phyloP scores from a whole-genome alignment of 495 filamentous ascomycete species.

The Aspergillus mulundensis region DNA sequence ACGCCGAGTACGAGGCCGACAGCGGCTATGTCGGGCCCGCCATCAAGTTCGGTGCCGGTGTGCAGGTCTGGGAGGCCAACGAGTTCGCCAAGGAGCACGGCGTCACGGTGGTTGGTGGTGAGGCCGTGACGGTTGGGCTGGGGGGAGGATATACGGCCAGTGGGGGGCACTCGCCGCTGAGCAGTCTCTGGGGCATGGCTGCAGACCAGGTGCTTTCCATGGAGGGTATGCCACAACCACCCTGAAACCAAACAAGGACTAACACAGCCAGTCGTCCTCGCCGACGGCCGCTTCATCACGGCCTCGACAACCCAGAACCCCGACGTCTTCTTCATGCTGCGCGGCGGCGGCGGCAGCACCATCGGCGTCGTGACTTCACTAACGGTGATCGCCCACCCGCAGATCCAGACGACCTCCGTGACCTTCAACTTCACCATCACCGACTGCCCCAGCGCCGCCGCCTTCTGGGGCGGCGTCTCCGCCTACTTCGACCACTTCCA shows the following conservation, averaged over 20 bases:
- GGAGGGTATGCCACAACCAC: constrained; percentile 20
- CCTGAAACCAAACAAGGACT: not conserved
- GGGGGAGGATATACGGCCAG: constrained; percentile 41
- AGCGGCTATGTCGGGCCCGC: constrained; percentile 45
- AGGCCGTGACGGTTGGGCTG: constrained; percentile 36
- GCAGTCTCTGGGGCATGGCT: constrained; percentile 25
- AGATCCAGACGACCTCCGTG: constrained; percentile 37
- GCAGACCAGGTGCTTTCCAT: constrained; percentile 43
- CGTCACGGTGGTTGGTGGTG: constrained; percentile 47
- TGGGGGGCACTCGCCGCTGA: constrained; percentile 35
- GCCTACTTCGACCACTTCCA: constrained; percentile 48
- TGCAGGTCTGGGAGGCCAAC: constrained; percentile 51
- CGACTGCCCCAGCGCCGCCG: constrained; percentile 28
- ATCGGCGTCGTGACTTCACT: constrained; percentile 52
- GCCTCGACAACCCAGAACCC: constrained; percentile 48
- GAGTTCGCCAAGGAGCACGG: constrained; percentile 40
- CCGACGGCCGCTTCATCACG: constrained; percentile 49
- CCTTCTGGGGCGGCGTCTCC: constrained; percentile 49
- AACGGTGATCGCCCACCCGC: constrained; percentile 42
- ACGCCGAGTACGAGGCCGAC: constrained; percentile 29
- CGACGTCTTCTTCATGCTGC: constrained; percentile 59
- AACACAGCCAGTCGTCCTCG: constrained; percentile 42
- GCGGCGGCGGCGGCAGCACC: constrained; percentile 36
- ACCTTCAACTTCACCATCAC: constrained; percentile 40
- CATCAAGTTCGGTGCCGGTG: constrained; percentile 54